These are phyloP conservation scores for Quercus bicolor DNA, from an alignment of 306 rosid species.

Conservation along the genomic window DNA sequence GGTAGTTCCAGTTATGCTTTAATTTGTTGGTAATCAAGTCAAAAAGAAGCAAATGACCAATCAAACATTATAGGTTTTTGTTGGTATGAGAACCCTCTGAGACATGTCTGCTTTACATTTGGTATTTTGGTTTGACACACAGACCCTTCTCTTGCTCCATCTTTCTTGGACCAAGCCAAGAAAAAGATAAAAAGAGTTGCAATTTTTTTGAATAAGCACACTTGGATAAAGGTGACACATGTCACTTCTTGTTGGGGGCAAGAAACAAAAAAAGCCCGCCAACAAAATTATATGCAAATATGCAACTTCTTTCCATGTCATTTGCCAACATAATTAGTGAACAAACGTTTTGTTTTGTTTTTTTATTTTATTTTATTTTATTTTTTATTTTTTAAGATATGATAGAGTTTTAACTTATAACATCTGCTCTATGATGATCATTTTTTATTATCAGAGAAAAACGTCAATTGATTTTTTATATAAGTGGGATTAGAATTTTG, in stretches of 20 bases:
- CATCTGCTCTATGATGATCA: accelerated
- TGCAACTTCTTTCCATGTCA: constrained; percentile 11
- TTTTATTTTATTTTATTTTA: too few relatives aligned
- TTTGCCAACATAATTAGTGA: constrained; percentile 6
- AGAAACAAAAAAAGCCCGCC: neutral
- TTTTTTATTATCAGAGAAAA: too few relatives aligned
- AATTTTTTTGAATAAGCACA: neutral
- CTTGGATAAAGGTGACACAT: neutral
- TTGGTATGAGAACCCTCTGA: neutral
- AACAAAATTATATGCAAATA: constrained; percentile 12
- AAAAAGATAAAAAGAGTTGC: neutral
- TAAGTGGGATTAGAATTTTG: accelerated
- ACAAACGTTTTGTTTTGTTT: neutral
- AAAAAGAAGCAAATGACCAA: constrained; percentile 31
- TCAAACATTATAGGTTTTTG: constrained; percentile 20
- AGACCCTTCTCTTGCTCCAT: constrained; percentile 17
- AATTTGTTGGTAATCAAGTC: constrained; percentile 29
- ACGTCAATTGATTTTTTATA: too few relatives aligned
- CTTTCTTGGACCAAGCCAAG: constrained; percentile 44
- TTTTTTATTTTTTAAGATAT: too few relatives aligned
- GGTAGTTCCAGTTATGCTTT: constrained; percentile 15
- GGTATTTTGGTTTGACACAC: constrained; percentile 28
- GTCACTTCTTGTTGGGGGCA: constrained; percentile 22
- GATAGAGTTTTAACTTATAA: too few relatives aligned
- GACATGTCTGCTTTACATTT: constrained; percentile 20